Evolutionary conservation across 2,329 filamentous ascomycete genomes (phyloP).

Genomic region (Trichoderma sp.): DNA sequence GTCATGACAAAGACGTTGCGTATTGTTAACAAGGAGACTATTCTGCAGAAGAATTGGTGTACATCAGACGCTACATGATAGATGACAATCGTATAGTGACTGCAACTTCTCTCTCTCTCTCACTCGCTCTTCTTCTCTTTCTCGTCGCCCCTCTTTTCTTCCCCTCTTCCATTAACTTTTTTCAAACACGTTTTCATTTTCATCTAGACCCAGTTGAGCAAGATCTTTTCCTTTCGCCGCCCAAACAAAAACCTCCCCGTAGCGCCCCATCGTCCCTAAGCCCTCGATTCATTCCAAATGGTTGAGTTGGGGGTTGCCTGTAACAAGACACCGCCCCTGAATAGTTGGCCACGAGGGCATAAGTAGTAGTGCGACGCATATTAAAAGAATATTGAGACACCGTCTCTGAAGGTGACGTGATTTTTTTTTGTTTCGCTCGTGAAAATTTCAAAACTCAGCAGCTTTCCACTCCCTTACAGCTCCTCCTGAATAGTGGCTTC

Average conservation of each 20-base stretch:
- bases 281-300: background rate
- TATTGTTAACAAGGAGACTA: constrained; percentile 15
- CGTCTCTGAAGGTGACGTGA: background rate
- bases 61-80: constrained; percentile 17
- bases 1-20: constrained; percentile 18
- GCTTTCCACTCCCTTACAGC: constrained; percentile 32
- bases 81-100: constrained; percentile 6
- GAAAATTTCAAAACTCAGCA: background rate
- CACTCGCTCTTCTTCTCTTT: background rate
- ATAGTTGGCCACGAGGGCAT: background rate
- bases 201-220: background rate
- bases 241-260: background rate
- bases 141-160: background rate
- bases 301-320: background rate
- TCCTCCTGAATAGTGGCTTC: constrained; percentile 53
- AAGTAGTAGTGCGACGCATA: background rate
- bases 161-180: constrained; percentile 13
- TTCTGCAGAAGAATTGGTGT: constrained; percentile 16
- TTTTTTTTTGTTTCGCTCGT: constrained; percentile 5
- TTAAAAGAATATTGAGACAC: constrained; percentile 11
- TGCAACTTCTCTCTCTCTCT: background rate
- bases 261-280: constrained; percentile 12
- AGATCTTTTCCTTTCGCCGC: background rate
- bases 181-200: background rate
- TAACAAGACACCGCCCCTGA: background rate